Percentiles rank a stretch among this genome's conserved stretches.
These are phyloP conservation scores for Fomitiporia mediterranea DNA, from an alignment of 1,284 basidiomycete species.

Conservation along the genomic window DNA sequence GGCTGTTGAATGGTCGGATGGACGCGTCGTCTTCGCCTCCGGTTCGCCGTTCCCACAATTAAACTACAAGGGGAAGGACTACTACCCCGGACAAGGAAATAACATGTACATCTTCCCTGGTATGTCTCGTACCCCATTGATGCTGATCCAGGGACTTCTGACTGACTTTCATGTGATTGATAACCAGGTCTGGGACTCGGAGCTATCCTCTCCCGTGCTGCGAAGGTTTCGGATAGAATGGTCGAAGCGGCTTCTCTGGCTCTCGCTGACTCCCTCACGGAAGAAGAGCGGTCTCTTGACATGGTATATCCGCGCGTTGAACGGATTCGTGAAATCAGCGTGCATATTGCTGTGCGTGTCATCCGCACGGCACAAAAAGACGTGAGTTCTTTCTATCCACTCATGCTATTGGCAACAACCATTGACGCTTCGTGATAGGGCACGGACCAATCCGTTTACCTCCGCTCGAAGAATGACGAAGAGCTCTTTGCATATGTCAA, in stretches of 20 bases:
- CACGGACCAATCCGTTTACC: slow-evolving; percentile 52
- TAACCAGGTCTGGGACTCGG: slow-evolving; percentile 73
- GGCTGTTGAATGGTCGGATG: slow-evolving; percentile 72
- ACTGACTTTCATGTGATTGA: slow-evolving; percentile 29
- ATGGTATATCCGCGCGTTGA: slow-evolving; percentile 75
- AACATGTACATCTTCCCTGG: slow-evolving; percentile 84
- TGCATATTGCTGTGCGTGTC: slow-evolving; percentile 66
- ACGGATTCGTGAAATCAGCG: slow-evolving; percentile 82
- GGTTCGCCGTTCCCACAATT: slow-evolving; percentile 85
- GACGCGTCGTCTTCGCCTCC: slow-evolving; percentile 81
- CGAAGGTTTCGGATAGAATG: slow-evolving; percentile 72
- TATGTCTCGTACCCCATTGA: slow-evolving; percentile 26
- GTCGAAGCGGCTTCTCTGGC: slow-evolving; percentile 76
- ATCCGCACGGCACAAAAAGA: slow-evolving; percentile 75
- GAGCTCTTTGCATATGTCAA: slow-evolving; percentile 52
- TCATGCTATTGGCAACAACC: neutral
- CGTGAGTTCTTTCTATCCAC: slow-evolving; percentile 35
- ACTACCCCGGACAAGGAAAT: slow-evolving; percentile 88
- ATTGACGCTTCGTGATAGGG: slow-evolving; percentile 34
- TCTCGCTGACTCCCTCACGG: slow-evolving; percentile 71
- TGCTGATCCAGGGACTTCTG: slow-evolving; percentile 16
- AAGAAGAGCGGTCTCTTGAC: slow-evolving; percentile 61
- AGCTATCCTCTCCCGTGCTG: slow-evolving; percentile 63
- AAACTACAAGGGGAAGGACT: slow-evolving; percentile 50
- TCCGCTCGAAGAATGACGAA: slow-evolving; percentile 53